These are phyloP conservation scores for Fusarium falciforme DNA, from an alignment of 2,329 filamentous ascomycete species.

Conservation along the genomic window DNA sequence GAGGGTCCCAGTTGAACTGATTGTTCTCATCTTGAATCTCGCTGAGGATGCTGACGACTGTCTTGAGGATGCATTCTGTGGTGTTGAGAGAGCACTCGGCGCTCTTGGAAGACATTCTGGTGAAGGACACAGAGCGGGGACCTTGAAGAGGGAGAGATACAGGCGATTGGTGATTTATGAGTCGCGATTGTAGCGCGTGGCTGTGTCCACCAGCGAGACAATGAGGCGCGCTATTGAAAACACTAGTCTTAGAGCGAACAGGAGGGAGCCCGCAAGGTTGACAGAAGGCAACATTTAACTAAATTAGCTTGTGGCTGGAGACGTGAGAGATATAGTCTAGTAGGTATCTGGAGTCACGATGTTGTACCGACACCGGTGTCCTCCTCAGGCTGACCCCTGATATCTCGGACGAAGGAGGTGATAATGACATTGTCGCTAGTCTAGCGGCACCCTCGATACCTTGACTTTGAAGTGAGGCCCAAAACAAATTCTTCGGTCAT, in stretches of 20 bases:
- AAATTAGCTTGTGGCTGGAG: neutral
- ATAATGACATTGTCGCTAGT: neutral
- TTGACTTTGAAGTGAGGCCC: neutral
- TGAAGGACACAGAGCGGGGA: neutral
- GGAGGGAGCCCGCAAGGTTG: neutral
- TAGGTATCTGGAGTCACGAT: too few species aligned
- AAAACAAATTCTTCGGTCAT: neutral
- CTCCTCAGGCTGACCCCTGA: too few species aligned
- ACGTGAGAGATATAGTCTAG: neutral
- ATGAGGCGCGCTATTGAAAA: neutral
- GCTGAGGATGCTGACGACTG: neutral
- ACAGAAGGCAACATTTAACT: neutral
- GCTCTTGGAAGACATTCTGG: neutral
- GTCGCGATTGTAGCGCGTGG: neutral
- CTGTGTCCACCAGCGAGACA: neutral
- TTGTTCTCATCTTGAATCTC: neutral
- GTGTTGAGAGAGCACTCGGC: neutral
- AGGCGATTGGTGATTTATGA: neutral
- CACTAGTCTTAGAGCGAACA: neutral
- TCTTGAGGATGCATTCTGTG: neutral
- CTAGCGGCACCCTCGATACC: neutral
- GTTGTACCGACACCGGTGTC: too few species aligned
- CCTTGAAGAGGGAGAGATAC: neutral
- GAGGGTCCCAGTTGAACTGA: slow-evolving; percentile 38
- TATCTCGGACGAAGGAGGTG: too few species aligned